Base-by-base conservation (phyloP, 208 protist species). In the Trypanosomatidae sp. region DNA sequence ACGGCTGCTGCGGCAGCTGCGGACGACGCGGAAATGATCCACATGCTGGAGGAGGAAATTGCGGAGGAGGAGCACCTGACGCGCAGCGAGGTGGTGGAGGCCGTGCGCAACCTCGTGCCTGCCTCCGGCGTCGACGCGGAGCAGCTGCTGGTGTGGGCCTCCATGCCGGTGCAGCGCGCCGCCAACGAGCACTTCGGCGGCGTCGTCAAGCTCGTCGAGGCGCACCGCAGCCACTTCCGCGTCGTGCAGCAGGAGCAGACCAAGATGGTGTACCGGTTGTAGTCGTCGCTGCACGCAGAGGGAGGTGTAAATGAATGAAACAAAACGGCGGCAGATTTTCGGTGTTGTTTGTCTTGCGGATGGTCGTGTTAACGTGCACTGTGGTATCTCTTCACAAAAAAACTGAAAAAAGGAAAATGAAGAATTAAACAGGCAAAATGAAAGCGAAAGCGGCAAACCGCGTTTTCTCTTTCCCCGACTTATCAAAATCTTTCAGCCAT, bases 101-200 rank as follows among this genome's bases (percentile, higher is more conserved):
- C 83, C 0, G 83, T 94, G 36, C 73, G 41, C 49, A 76, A 55
- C 46, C 81, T 96, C 28, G 81, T 96, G 22, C 91, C 91, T 1
- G 64, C 70, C 7, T 67, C 60, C 6, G 91, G 89, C 1, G 89
- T 96, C 17, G 91, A 93, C 53, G 71, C 71, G 46, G 59, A 83
- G 60, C 82, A 90, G 69, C 79, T 96, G 69, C 77, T 94, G 50
- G 71, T 92, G 66, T 94, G 89, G 90, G 82, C 88, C 0, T 92
- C 91, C 3, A 73, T 93, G 76, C 67, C 50, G 22, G 80, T 94
- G 43, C 91, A 94, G 69, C 87, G 85, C n/a, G 89, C 87, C 5
- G 87, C 88, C 13, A 91, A 79, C 62, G 76, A 81, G 30, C 73
- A 93, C 82, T 92, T 81, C 65, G 89, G 89, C 28, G 83, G 89